Base-by-base conservation (phyloP, 2,329 filamentous ascomycete genomes). In the Periconia sp. region DNA sequence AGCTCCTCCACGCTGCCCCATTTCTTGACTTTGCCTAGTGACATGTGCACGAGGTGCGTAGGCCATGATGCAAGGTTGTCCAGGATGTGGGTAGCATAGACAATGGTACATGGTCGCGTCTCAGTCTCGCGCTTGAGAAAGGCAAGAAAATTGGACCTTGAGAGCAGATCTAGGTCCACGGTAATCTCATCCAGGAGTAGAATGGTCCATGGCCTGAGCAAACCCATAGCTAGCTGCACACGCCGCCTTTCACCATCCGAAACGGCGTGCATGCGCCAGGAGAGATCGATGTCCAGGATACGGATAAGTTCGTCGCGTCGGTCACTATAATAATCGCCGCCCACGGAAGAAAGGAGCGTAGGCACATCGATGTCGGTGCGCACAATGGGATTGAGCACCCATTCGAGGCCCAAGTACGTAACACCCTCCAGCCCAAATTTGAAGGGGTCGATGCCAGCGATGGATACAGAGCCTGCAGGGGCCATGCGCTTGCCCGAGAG, bases 371-470 rank as follows among this genome's bases (percentile, higher is more conserved):
- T 96, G 71, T 99, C 94, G 21, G 87, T 95, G 37, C 92, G 88
- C 34, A 97, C 94, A 61, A 97, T 95, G 35, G 89, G 89, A 76
- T 97, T 97, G 8, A 99, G 82, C 3, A 97, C 94, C 94, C 94
- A 99, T 78, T 99, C 94, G 0, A 96, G 83, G 1, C 94, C 94
- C 6, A 99, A 87, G 72, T 99, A 99, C 16, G 92, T 97, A 22
- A 99, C 92, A 50, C 94, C 94, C 73, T 96, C 89, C 19, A 96
- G 83, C 9, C 86, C 84, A 24, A 91, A 82, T 69, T 89, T 88
- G 82, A 99, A 99, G 7, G 94, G 94, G 72, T 99, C 94, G 35
- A 89, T 83, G 51, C 88, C 89, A 35, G 83, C 87, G 50, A 99
- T 86, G 61, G 75, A 77, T 68, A 99, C 88, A 53, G 85, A 84